Evolutionary conservation across 441 rosid genomes (phyloP), one percentile per base, ranked within the genome.

Genomic region (Gossypium schwendimanii): DNA sequence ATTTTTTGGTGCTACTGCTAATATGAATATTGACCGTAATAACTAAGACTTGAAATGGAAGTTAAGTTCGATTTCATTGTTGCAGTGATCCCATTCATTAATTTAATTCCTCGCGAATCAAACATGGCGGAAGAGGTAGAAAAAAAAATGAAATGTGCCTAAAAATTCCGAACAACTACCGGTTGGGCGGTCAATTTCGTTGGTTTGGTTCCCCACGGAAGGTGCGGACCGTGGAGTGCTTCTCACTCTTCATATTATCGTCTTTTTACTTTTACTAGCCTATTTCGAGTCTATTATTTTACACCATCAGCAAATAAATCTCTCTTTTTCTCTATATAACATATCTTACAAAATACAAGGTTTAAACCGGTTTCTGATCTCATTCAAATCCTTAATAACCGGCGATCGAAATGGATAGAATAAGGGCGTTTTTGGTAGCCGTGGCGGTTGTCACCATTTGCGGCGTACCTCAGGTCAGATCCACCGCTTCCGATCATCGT

Each of bases 401-500:
- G 31, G 31, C 9, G n/a, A 10, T 14, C 23, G 14, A 6, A 70
- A 76, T 72, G 80, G 67, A 17, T 73, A 72, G 65, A 50, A 57
- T n/a, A 6, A 69, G 54, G 83, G 66, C 49, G 24, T 53, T 47
- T 63, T 63, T 64, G 59, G 65, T 69, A 2, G 47, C 53, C 24
- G n/a, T 66, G 45, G 55, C 33, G 17, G 0, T 77, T 24, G 0
- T 83, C 21, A 11, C 74, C 76, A 64, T 79, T 62, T 83, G 79
- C 75, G 53, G 69, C 62, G 36, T 26, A 9, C 39, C 8, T 23
- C n/a, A 52, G 23, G 85, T 80, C 70, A 83, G 86, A 81, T 86
- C 90, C 33, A 81, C 73, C 67, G 85, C 84, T 3, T 84, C 85
- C 0, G 80, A 86, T 53, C 88, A 86, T 69, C 85, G 82, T 59